Percentiles rank a stretch among this genome's conserved stretches.
These are phyloP conservation scores for Colletotrichum karsti DNA, from an alignment of 2,329 filamentous ascomycete genomes.

Conservation along the genomic window DNA sequence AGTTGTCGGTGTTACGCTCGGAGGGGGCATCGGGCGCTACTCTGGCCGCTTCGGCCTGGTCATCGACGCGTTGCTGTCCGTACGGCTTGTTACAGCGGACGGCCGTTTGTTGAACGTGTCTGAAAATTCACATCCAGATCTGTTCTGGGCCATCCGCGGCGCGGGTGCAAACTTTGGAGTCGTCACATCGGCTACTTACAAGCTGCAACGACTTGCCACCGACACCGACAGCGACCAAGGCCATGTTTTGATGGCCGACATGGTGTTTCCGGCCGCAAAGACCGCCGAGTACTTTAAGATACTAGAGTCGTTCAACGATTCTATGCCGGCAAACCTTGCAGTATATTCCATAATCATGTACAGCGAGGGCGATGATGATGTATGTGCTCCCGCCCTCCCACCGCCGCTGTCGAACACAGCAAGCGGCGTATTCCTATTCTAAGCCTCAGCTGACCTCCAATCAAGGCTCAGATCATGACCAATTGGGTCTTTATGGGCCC, in stretches of 20 bases:
- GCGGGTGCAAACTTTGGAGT: constrained; percentile 1
- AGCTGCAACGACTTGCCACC: no score
- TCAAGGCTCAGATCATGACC: not conserved
- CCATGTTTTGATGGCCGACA: not conserved
- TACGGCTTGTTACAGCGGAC: not conserved
- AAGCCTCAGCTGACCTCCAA: not conserved
- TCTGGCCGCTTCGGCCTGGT: constrained; percentile 6
- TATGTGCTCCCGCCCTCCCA: no score
- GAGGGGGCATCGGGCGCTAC: not conserved
- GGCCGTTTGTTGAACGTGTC: not conserved
- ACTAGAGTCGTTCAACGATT: not conserved
- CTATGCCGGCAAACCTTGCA: not conserved
- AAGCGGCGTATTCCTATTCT: no score
- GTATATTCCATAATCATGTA: not conserved
- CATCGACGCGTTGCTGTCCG: not conserved
- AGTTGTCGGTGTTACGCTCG: not conserved
- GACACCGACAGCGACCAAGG: no score
- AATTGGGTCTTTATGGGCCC: not conserved
- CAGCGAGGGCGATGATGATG: no score
- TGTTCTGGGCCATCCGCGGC: constrained; percentile 24
- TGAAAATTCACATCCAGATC: not conserved
- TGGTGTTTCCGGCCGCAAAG: not conserved
- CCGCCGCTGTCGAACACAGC: no score
- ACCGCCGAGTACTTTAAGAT: not conserved
- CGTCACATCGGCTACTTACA: not conserved